Conservation (phyloP, 192 early-diverging fungal species). For the Coemansia sp. region DNA sequence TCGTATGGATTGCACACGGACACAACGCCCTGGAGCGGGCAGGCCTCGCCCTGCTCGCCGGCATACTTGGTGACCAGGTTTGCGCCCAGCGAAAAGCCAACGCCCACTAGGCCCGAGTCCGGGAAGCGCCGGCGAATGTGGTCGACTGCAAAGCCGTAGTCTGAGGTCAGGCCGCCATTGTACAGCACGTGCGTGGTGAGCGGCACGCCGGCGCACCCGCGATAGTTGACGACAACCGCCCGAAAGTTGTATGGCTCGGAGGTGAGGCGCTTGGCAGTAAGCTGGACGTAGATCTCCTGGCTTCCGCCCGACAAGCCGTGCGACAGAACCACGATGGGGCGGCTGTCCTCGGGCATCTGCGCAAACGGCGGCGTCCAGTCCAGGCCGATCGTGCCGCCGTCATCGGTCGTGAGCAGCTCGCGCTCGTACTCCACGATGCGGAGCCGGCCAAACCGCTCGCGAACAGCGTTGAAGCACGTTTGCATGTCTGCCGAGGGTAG, state of each 20-base stretch:
- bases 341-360: conserved; percentile 52
- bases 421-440: conserved; percentile 39
- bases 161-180: conserved; percentile 75
- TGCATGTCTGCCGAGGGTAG: conserved; percentile 75
- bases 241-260: conserved; percentile 58
- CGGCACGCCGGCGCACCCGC: conserved; percentile 81
- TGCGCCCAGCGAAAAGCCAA: conserved; percentile 88
- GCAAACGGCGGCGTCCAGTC: conserved; percentile 75
- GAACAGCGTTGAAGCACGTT: conserved; percentile 49
- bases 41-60: conserved; percentile 73
- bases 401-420: conserved; percentile 58
- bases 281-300: conserved; percentile 82
- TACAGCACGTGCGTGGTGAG: conserved; percentile 76
- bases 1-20: conserved; percentile 88
- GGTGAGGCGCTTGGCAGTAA: conserved; percentile 59
- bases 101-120: conserved; percentile 61
- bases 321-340: conserved; percentile 73
- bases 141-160: conserved; percentile 49
- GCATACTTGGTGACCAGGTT: conserved; percentile 89
- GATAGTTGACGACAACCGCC: conserved; percentile 80
- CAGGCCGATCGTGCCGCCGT: conserved; percentile 80
- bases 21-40: conserved; percentile 66
- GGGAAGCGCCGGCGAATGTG: conserved; percentile 52
- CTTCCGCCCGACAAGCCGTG: conserved; percentile 93
- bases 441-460: conserved; percentile 48